Evolutionary conservation across 805 yeast species (phyloP).

Genomic region (Candida pseudoglaebosa): DNA sequence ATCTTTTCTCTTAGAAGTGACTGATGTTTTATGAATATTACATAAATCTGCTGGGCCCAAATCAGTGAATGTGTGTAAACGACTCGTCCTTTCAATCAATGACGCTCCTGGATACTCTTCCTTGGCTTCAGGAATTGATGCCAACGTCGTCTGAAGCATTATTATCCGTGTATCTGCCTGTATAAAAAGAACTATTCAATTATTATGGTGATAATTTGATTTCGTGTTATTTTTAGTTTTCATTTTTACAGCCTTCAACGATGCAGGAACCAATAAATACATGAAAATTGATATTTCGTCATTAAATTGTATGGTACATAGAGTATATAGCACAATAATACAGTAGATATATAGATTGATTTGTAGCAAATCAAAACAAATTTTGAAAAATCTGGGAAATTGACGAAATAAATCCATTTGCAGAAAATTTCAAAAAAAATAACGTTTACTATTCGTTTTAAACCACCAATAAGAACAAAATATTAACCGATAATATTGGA

Average conservation of each 20-base stretch:
- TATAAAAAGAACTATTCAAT: too few species aligned
- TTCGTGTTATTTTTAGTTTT: conserved; percentile 6
- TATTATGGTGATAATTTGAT: neutral
- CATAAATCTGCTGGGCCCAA: conserved; percentile 72
- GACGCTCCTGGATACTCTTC: conserved; percentile 61
- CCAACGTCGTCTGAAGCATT: conserved; percentile 34
- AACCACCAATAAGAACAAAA: too few species aligned
- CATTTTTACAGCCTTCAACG: neutral
- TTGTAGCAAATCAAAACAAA: neutral
- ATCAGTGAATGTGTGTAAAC: conserved; percentile 56
- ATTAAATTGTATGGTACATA: too few species aligned
- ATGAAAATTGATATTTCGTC: too few species aligned
- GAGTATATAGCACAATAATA: too few species aligned
- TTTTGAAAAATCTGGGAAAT: neutral
- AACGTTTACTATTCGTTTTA: too few species aligned
- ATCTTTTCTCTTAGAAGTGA: conserved; percentile 34
- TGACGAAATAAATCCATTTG: too few species aligned
- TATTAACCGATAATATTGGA: too few species aligned
- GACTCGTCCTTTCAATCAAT: conserved; percentile 58
- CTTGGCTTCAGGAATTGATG: conserved; percentile 39
- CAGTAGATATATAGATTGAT: neutral
- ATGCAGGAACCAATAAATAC: too few species aligned
- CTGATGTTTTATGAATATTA: conserved; percentile 42
- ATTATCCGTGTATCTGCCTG: too few species aligned
- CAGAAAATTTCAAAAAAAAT: too few species aligned